Evolutionary conservation across 768 basidiomycete species (phyloP).

Genomic region (Dictyophora rubrovolvata): DNA sequence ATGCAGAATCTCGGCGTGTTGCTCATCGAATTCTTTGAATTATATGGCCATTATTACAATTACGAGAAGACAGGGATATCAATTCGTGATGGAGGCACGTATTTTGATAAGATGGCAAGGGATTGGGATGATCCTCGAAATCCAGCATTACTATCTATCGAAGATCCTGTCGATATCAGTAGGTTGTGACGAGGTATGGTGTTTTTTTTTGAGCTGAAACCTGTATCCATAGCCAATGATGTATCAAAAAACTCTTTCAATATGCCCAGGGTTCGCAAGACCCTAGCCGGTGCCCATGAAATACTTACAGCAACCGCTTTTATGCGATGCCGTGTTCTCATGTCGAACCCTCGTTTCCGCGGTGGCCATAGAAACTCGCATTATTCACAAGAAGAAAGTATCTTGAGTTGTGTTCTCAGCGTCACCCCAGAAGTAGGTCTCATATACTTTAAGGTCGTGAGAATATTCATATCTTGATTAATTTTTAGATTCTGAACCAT

Average conservation of each 20-base stretch:
- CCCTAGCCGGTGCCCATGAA: slow-evolving; percentile 66
- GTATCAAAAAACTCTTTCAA: slow-evolving; percentile 84
- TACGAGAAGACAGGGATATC: slow-evolving; percentile 87
- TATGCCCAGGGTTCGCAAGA: slow-evolving; percentile 69
- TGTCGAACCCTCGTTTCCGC: slow-evolving; percentile 40
- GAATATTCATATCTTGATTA: not conserved
- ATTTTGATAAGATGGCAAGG: slow-evolving; percentile 70
- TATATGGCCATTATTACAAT: slow-evolving; percentile 89
- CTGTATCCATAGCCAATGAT: slow-evolving; percentile 62
- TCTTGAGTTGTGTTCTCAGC: slow-evolving; percentile 70
- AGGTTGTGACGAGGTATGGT: slow-evolving; percentile 24
- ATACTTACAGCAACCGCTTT: slow-evolving; percentile 64
- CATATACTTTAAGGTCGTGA: not conserved
- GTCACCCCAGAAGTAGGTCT: slow-evolving; percentile 68
- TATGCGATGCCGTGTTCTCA: slow-evolving; percentile 50
- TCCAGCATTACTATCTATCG: slow-evolving; percentile 63
- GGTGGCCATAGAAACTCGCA: slow-evolving; percentile 19
- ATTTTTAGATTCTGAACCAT: slow-evolving; percentile 58
- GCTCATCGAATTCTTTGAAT: slow-evolving; percentile 93
- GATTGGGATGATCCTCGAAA: slow-evolving; percentile 69
- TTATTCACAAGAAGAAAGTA: slow-evolving; percentile 60
- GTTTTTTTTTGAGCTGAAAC: not conserved
- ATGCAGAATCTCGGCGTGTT: slow-evolving; percentile 87
- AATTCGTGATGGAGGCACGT: slow-evolving; percentile 76
- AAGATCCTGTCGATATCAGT: slow-evolving; percentile 89